Base-by-base conservation (phyloP, 1,284 basidiomycete genomes). In the Rhodotorula sp. region DNA sequence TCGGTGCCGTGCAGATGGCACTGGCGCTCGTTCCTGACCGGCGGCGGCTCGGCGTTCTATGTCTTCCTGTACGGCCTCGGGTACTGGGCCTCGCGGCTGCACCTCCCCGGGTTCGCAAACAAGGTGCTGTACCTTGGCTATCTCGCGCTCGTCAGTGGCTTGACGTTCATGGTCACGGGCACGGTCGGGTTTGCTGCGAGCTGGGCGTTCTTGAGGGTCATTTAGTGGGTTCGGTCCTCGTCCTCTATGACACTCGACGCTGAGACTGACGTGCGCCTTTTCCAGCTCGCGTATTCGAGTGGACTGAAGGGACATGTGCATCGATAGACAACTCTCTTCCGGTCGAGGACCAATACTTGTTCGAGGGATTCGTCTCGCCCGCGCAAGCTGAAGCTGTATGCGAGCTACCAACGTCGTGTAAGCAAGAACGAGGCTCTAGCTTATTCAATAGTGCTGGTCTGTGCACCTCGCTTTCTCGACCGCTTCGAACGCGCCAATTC, bases 41-140 rank as follows among this genome's bases (percentile, higher is more conserved):
- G 95, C 46, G 96, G 94, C 10, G 93, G 93, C 27, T 92, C 90
- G 71, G 91, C 94, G 0, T 89, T 97, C 81, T 99, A 96, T 95
- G 84, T 98, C 48, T 85, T 97, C 68, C 85, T 86, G 1, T 97
- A 95, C 79, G 85, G 84, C 19, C 76, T 82, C 17, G 79, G 81
- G 27, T 76, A 66, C 50, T 71, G 70, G 63, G 56, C 60, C 13
- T 52, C 65, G n/a, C 72, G 75, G n/a, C 55, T 74, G 1, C 71
- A 90, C 89, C 86, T 98, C 65, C 89, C 90, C 77, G 92, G 92
- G 16, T 84, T 94, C 69, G 87, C 92, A 4, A 93, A 91, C 78
- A 87, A 92, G 61, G 86, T 91, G 27, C 85, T 99, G 44, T 99
- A 96, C 83, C 85, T 98, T 59, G 94, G 95, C 44, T 99, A 98